A percentile compares a stretch with the other conserved stretches of the same genome.
Conservation (phyloP, 2,329 filamentous ascomycete genomes). For the Botrytis fragariae region DNA sequence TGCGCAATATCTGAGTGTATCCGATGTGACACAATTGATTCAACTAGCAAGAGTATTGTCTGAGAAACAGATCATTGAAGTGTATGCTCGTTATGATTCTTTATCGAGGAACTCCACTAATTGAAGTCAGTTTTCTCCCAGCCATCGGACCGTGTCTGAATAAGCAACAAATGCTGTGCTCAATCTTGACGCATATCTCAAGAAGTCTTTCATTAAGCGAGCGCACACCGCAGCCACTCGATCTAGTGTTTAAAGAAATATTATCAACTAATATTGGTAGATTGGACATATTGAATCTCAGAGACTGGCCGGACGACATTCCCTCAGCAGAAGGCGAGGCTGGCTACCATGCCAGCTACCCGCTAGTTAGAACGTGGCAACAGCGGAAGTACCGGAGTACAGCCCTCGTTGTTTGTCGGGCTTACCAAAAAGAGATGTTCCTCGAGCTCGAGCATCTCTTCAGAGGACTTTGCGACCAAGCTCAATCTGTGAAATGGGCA, state of each 20-base stretch:
- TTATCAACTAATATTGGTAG: neutral
- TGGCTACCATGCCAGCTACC: neutral
- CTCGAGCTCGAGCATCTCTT: neutral
- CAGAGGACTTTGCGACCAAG: neutral
- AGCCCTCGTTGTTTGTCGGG: neutral
- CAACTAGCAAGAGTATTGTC: neutral
- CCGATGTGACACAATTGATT: neutral
- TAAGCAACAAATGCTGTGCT: neutral
- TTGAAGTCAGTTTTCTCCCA: neutral
- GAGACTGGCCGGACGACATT: neutral
- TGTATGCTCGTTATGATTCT: neutral
- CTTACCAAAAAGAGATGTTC: neutral
- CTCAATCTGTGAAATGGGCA: neutral
- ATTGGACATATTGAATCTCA: neutral
- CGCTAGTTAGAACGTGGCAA: neutral
- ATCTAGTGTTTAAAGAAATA: neutral
- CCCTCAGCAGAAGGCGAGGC: neutral
- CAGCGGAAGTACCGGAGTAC: neutral
- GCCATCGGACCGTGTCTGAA: neutral
- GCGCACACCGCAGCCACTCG: neutral
- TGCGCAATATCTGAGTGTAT: neutral
- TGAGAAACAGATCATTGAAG: neutral
- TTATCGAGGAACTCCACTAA: neutral
- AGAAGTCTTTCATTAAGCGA: neutral
- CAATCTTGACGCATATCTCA: neutral